Base-by-base conservation (phyloP, 306 rosid genomes). In the Dryas octopetala region DNA sequence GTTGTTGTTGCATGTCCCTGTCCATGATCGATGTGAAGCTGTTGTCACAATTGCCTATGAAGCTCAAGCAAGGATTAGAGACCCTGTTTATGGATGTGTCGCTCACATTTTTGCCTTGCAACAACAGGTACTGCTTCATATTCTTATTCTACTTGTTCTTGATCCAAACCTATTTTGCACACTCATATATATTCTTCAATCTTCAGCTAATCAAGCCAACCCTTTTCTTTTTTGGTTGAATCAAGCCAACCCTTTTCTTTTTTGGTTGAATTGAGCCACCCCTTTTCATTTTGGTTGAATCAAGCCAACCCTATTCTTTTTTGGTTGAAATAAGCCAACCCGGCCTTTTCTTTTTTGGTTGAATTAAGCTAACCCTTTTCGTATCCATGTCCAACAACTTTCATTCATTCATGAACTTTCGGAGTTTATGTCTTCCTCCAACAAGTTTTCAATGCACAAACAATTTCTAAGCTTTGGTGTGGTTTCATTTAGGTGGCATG, bases 71-170 rank as follows among this genome's bases (percentile, higher is more conserved):
- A 81, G 99, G 63, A 85, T 96, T 58, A 65, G 92, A 65, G 99
- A 96, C 74, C 99, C 99, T 74, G 98, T 96, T 64, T 96, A 96
- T 88, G 99, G 98, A 4, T 96, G 98, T 46, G 97, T 96, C 58
- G 83, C 98, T 38, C 99, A 96, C 90, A 92, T 96, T 83, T 92
- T 92, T 66, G 85, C 97, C 81, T 82, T 96, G 72, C 99, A 96
- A 83, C 96, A 96, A 84, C 99, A 96, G 99, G 97, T 87, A 32
- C 26, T 66, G 28, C 58, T 50, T 4, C 47, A 41, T 5, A 44
- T 14, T 5, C 51, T 47, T 53, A 51, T 44, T 1, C 62, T 23
- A 17, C 11, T 28, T 61, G 65, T 11, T 28, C 4, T 61, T 40
- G 11, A 38, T 62, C 8, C 7, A 41, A 41, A 14, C 67, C 26